A percentile compares a stretch with the other conserved stretches of the same genome.
phyloP scores from a whole-genome alignment of 306 rosid species.

The Cucurbita argyrosperma region DNA sequence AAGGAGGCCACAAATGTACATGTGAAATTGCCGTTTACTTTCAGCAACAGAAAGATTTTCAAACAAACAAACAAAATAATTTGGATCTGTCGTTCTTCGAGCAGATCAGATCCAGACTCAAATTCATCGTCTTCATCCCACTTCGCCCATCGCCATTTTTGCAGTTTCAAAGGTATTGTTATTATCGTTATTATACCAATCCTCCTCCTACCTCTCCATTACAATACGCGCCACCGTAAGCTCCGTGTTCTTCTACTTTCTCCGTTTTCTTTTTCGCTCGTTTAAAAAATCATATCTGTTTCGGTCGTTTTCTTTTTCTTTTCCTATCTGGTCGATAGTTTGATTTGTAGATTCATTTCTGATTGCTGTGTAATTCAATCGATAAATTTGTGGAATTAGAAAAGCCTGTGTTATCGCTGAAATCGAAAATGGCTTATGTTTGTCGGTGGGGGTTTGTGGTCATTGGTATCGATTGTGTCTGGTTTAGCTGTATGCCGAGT shows the following conservation, averaged over 20 bases:
- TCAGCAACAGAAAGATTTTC: background rate
- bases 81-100: background rate
- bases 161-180: background rate
- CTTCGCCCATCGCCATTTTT: background rate
- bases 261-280: background rate
- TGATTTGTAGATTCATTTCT: background rate
- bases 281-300: too few relatives aligned
- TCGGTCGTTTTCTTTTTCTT: background rate
- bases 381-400: background rate
- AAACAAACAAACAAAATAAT: background rate
- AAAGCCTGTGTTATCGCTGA: background rate
- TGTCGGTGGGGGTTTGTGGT: background rate
- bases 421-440: background rate
- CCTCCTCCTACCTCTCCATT: background rate
- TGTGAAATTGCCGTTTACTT: background rate
- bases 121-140: background rate
- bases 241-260: background rate
- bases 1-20: background rate
- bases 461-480: background rate
- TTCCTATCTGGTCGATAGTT: background rate
- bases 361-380: background rate
- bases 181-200: background rate
- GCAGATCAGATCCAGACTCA: background rate
- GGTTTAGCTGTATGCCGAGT: background rate
- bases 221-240: background rate